Base-by-base conservation (phyloP, 805 yeast species). In the Metschnikowia henanensis region DNA sequence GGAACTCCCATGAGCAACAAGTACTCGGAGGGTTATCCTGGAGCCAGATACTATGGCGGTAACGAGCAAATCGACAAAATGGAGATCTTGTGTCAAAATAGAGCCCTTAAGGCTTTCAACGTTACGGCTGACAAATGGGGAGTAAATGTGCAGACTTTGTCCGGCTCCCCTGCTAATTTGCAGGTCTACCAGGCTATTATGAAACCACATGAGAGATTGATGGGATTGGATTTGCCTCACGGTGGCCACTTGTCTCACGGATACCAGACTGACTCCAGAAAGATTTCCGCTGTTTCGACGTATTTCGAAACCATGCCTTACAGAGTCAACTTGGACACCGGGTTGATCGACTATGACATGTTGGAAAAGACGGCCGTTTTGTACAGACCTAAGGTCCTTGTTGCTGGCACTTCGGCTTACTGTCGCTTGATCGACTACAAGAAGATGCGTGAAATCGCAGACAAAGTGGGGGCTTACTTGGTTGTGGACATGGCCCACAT, bases 231-330 rank as follows among this genome's bases (percentile, higher is more conserved):
- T 64, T 77, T 94, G 64, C 99, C 99, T 57, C 98, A 94, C 62
- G 99, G 99, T 61, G 99, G 99, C 60, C 99, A 94, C 69, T 79
- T 94, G 68, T 89, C 97, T 43, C 99, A 94, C 71, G 99, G 99
- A 57, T 94, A 94, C 75, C 98, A 94, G 70, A 92, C 98, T 45
- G 90, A 84, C 59, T 74, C 89, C 57, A 81, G 92, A 70, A 91
- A 91, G 76, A 94, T 94, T 65, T 88, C 97, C 52, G 95, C 90
- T 49, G 92, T 94, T 45, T 90, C 98, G 38, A 92, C 94, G 54
- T 94, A 94, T 69, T 94, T 94, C 68, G 96, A 91, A 76, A 92
- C 98, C 50, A 90, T 94, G 96, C 99, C 99, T 39, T 94, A 94
- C 79, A 83, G 97, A 70, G 91, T 94, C 47, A 79, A 94, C 62